Conservation (phyloP, 1,284 basidiomycete species). For the Testicularia cyperi region DNA sequence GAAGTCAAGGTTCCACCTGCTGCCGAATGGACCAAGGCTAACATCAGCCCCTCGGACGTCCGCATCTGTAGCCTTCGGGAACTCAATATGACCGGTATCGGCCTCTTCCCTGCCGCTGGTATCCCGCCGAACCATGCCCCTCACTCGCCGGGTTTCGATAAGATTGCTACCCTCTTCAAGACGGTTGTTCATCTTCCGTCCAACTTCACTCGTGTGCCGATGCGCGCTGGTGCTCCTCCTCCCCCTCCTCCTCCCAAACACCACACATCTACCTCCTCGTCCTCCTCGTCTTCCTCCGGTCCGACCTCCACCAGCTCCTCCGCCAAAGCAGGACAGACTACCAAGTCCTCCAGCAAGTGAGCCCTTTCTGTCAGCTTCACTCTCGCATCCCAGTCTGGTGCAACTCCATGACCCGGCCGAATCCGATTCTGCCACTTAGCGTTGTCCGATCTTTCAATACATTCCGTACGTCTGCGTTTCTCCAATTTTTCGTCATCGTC, state of each 20-base stretch:
- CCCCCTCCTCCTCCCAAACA: constrained; percentile 11
- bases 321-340: neutral
- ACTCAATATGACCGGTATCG: constrained; percentile 7
- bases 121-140: constrained; percentile 20
- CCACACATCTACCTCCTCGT: neutral
- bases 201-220: constrained; percentile 12
- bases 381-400: no score
- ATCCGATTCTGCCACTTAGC: no score
- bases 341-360: no score
- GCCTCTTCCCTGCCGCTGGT: constrained; percentile 18
- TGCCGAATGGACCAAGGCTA: constrained; percentile 5
- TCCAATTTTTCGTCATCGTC: no score
- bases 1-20: constrained; percentile 7
- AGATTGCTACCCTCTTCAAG: constrained; percentile 14
- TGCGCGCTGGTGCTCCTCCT: constrained; percentile 21
- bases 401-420: no score
- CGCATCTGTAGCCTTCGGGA: constrained; percentile 10
- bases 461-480: no score
- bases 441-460: no score
- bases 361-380: no score
- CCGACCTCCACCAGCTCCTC: neutral
- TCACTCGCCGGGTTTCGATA: constrained; percentile 8
- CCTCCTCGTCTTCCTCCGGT: neutral
- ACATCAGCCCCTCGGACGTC: constrained; percentile 7
- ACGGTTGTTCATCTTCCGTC: constrained; percentile 9